Evolutionary conservation across 805 yeast genomes (phyloP).

Genomic region (Cyberlindnera misumaiensis): DNA sequence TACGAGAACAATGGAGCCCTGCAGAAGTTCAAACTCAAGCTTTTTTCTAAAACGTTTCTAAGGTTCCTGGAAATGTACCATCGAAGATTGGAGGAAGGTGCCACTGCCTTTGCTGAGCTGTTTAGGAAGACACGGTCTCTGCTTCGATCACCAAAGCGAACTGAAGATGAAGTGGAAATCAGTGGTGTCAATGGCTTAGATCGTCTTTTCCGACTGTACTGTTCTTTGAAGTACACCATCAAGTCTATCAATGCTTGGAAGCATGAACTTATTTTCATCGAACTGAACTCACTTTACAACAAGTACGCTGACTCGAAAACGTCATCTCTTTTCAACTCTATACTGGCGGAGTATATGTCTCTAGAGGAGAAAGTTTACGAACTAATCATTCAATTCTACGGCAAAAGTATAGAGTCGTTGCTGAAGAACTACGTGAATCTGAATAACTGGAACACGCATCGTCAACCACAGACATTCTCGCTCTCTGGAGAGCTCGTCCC

Average conservation of each 20-base stretch:
- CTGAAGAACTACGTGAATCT: slow-evolving; percentile 27
- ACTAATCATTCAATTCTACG: slow-evolving; percentile 25
- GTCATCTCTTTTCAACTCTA: slow-evolving; percentile 24
- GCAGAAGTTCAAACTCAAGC: slow-evolving; percentile 39
- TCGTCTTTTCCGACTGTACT: slow-evolving; percentile 22
- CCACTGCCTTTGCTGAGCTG: slow-evolving; percentile 22
- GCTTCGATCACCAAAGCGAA: slow-evolving; percentile 3
- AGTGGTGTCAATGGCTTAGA: slow-evolving; percentile 22
- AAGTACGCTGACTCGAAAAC: slow-evolving; percentile 13
- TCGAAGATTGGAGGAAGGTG: slow-evolving; percentile 24
- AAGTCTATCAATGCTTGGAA: slow-evolving; percentile 19
- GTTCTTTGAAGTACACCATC: slow-evolving; percentile 19
- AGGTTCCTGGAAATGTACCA: slow-evolving; percentile 33
- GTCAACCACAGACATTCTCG: slow-evolving; percentile 2
- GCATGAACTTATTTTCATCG: slow-evolving; percentile 22
- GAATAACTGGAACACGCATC: slow-evolving; percentile 24
- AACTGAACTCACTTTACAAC: slow-evolving; percentile 19
- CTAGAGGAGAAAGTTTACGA: slow-evolving; percentile 25
- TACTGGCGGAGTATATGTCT: slow-evolving; percentile 22
- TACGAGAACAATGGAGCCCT: slow-evolving; percentile 30
- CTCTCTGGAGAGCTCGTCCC: slow-evolving; percentile 23
- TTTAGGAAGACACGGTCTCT: slow-evolving; percentile 13
- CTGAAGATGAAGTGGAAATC: slow-evolving; percentile 15
- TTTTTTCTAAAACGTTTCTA: slow-evolving; percentile 39
- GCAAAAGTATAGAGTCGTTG: slow-evolving; percentile 24